Percentiles rank a stretch among this genome's conserved stretches.
Conservation (phyloP, 2,329 filamentous ascomycete species). For the Phaeophleospora eucalypticola region DNA sequence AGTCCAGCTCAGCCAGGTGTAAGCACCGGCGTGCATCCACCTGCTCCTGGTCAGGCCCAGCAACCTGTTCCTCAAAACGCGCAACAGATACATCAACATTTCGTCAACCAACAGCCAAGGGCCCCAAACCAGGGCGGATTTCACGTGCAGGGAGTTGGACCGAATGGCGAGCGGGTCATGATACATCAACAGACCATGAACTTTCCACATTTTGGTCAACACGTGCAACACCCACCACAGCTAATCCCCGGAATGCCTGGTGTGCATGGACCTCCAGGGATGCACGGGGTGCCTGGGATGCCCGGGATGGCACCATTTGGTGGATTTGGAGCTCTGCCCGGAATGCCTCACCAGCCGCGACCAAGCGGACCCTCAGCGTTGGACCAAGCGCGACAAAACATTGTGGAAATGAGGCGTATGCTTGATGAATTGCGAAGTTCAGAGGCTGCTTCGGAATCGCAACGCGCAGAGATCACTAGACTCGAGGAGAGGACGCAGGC, state of each 20-base stretch:
- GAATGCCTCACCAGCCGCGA: conserved; percentile 3
- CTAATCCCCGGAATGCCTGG: conserved; percentile 1
- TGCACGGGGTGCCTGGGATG: conserved; percentile 7
- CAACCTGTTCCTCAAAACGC: conserved; percentile 1
- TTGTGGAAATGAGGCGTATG: conserved; percentile 30
- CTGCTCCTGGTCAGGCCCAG: neutral
- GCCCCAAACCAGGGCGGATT: conserved; percentile 24
- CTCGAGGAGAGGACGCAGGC: conserved; percentile 23
- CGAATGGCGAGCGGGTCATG: conserved; percentile 28
- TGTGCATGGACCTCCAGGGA: neutral
- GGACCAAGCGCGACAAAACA: conserved; percentile 30
- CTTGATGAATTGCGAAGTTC: conserved; percentile 25
- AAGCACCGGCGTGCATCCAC: neutral
- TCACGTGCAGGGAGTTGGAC: conserved; percentile 27
- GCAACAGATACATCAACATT: neutral
- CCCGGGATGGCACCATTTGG: conserved; percentile 3
- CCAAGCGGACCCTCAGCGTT: conserved; percentile 23
- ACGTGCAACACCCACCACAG: conserved; percentile 5
- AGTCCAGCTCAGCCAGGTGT: conserved; percentile 7
- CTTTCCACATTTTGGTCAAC: conserved; percentile 9
- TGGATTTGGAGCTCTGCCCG: conserved; percentile 9
- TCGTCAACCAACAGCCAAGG: conserved; percentile 9
- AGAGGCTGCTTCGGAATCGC: conserved; percentile 19
- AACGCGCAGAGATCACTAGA: conserved; percentile 17
- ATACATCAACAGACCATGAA: conserved; percentile 28